phyloP scores from a whole-genome alignment of 2,329 filamentous ascomycete species.

The Beauveria scarabaeidicola region DNA sequence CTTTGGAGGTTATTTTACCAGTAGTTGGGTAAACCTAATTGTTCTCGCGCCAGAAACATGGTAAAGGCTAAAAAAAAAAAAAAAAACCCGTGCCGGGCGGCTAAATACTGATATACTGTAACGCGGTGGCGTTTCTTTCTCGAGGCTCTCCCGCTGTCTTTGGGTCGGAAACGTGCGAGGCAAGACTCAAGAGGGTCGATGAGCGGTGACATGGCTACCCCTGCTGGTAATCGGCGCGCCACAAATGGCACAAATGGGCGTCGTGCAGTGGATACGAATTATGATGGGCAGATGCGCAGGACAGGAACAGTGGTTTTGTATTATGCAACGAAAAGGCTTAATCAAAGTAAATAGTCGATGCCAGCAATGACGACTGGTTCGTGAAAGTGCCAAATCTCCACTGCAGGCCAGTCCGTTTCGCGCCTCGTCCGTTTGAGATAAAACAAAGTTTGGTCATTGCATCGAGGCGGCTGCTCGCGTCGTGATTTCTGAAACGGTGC shows the following conservation, averaged over 20 bases:
- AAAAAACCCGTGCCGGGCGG: no score
- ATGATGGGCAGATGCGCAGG: not conserved
- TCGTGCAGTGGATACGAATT: not conserved
- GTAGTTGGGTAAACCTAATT: no score
- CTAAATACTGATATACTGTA: no score
- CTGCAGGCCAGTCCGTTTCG: not conserved
- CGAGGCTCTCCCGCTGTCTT: no score
- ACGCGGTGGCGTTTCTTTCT: no score
- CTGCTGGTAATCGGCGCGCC: slow-evolving; percentile 5
- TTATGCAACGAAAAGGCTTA: not conserved
- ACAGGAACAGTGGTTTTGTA: not conserved
- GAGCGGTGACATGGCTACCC: no score
- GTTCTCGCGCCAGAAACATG: no score
- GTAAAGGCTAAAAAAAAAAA: no score
- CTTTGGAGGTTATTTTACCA: not conserved
- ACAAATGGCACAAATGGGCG: slow-evolving; percentile 1
- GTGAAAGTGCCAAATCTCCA: not conserved
- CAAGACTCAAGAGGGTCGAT: not conserved
- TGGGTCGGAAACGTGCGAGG: no score
- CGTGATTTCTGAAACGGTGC: not conserved
- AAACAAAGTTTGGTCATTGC: not conserved
- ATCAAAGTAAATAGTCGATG: not conserved
- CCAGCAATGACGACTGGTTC: not conserved
- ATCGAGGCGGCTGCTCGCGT: not conserved
- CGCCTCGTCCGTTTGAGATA: slow-evolving; percentile 1